Base-by-base conservation (phyloP, 129 eudicot genomes). In the Glebionis coronaria region DNA sequence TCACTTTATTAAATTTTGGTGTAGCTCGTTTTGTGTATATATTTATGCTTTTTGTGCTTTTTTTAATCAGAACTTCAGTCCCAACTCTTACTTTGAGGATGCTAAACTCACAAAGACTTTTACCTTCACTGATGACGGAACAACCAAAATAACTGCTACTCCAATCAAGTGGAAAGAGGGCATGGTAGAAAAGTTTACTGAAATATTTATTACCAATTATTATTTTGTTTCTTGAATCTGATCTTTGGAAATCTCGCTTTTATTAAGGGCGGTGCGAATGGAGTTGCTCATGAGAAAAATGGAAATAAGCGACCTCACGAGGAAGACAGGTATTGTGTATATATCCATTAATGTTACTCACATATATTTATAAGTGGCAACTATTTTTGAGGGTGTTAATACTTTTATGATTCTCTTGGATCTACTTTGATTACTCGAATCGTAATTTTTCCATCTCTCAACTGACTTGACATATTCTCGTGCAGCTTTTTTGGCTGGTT, bases 251-350 rank as follows among this genome's bases (percentile, higher is more conserved):
- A 5, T 49, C 2, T 40, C 1, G 3, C 9, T 61, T 61, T 20
- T 28, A 3, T 84, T 59, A 61, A 89, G 96, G 90, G 88, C 21
- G 42, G 76, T 63, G 66, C 82, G 13, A 89, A 85, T 73, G 87
- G 93, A 16, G 82, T 58, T 53, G 68, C 80, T 73, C 67, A 85
- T 70, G 85, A 81, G 60, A 88, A 87, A 76, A 79, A 88, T 35
- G 96, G 93, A 56, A 89, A 73, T 69, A 89, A 89, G 82, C 76
- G 93, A 47, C 61, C 87, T 65, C 96, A 69, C 69, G 60, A 49
- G 56, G 90, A 83, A 56, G 93, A 85, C 71, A 89, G 96, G 96
- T 88, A 11, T 4, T 28, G 19, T 58, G 19, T 29, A 27, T 6
- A 13, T 13, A 7, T 59, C 12, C 12, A 28, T 25, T 12, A 56